Conservation (phyloP, 2,329 filamentous ascomycete genomes). For the Sporothrix dimorphospora region DNA sequence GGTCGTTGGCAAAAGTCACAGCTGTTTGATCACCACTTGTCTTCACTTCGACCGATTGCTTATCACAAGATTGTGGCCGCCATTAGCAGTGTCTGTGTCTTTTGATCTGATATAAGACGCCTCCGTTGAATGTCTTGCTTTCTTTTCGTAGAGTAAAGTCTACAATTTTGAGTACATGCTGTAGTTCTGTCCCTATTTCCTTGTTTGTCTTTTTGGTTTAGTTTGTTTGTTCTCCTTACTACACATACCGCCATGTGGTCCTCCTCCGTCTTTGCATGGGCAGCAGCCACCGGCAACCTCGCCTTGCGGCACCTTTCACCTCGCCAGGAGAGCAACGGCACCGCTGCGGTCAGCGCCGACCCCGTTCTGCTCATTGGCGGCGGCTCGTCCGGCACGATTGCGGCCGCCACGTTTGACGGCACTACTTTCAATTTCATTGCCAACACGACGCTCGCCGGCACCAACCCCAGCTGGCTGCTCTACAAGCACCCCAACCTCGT, state of each 20-base stretch:
- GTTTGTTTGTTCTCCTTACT: not conserved
- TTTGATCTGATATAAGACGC: not conserved
- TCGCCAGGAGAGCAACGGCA: not conserved
- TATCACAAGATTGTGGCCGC: not conserved
- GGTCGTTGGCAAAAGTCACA: not conserved
- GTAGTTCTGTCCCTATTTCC: not conserved
- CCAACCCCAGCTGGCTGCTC: constrained; percentile 51
- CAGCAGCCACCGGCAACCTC: not conserved
- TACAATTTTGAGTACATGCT: not conserved
- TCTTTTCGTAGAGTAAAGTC: not conserved
- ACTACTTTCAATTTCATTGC: constrained; percentile 45
- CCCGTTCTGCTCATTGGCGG: constrained; percentile 47
- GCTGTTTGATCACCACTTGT: not conserved
- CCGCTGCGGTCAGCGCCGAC: not conserved
- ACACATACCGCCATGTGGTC: not conserved
- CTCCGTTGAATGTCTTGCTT: not conserved
- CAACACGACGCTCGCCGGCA: constrained; percentile 40
- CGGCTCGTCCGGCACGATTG: constrained; percentile 43
- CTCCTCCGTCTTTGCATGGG: not conserved
- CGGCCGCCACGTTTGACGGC: constrained; percentile 49
- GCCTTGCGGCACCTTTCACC: not conserved
- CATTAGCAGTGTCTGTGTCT: no score
- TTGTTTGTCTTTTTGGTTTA: no score
- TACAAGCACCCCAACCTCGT: constrained; percentile 46
- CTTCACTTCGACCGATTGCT: not conserved